phyloP scores from a whole-genome alignment of 306 rosid species.

The Trichosanthes cucumerina region DNA sequence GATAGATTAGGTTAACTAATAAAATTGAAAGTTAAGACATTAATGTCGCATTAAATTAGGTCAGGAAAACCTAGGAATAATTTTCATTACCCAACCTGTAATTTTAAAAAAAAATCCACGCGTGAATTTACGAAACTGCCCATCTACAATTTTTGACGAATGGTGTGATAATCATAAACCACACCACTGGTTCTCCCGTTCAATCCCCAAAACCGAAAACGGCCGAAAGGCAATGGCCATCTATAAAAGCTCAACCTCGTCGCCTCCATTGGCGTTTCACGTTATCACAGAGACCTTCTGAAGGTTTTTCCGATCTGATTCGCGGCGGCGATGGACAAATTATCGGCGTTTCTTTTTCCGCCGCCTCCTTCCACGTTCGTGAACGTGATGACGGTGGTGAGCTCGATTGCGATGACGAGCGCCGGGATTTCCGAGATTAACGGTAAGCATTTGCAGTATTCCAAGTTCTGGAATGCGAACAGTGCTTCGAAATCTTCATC shows the following conservation, averaged over 20 bases:
- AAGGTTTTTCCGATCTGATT: not conserved
- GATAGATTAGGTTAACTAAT: too few species aligned
- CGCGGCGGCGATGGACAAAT: not conserved
- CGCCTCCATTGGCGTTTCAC: not conserved
- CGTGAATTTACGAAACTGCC: not conserved
- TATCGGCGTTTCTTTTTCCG: slow-evolving; percentile 24
- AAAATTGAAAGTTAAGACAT: too few species aligned
- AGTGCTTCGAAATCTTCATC: not conserved
- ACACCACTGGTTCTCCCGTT: not conserved
- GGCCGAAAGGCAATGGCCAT: not conserved
- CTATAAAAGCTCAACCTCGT: not conserved
- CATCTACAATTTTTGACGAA: not conserved
- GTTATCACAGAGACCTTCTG: not conserved
- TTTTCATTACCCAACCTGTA: too few species aligned
- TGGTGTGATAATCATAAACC: not conserved
- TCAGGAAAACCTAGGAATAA: too few species aligned
- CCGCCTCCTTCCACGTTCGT: slow-evolving; percentile 43
- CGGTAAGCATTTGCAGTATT: slow-evolving; percentile 61
- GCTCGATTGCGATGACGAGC: slow-evolving; percentile 15
- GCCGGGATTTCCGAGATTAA: slow-evolving; percentile 34
- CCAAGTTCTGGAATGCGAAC: slow-evolving; percentile 38
- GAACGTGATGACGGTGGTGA: slow-evolving; percentile 32
- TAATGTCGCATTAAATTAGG: too few species aligned
- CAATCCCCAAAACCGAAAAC: not conserved
- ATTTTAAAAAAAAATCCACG: too few species aligned